A percentile compares a stretch with the other conserved stretches of the same genome.
Evolutionary conservation across 805 yeast genomes (phyloP).

Genomic region (Pichia exigua): DNA sequence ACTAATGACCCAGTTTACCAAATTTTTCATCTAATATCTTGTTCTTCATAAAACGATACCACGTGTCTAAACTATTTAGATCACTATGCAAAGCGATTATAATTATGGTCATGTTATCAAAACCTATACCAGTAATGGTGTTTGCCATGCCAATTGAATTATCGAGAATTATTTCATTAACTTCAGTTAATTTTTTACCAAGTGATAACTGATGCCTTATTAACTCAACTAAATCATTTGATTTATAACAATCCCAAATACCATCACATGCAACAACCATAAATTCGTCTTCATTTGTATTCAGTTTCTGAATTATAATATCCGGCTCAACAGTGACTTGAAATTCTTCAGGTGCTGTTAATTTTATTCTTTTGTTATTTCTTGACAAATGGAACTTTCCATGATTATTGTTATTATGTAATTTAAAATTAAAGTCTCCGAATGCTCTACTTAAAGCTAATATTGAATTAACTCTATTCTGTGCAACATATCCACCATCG

Average conservation of each 20-base stretch:
- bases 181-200: constrained; percentile 52
- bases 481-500: constrained; percentile 55
- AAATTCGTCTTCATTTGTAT: constrained; percentile 59
- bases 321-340: constrained; percentile 80
- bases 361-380: constrained; percentile 20
- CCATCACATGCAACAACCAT: constrained; percentile 76
- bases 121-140: constrained; percentile 70
- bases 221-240: constrained; percentile 42
- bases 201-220: constrained; percentile 50
- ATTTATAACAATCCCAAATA: constrained; percentile 67
- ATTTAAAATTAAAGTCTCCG: constrained; percentile 58
- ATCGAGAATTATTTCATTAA: constrained; percentile 52
- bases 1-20: constrained; percentile 19
- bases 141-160: constrained; percentile 65
- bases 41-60: constrained; percentile 50
- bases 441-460: constrained; percentile 51
- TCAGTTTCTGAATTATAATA: constrained; percentile 45
- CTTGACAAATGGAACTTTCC: constrained; percentile 17
- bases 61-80: constrained; percentile 34
- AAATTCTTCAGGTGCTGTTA: constrained; percentile 56
- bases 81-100: constrained; percentile 52
- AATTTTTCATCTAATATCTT: constrained; percentile 30
- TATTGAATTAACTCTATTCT: constrained; percentile 53
- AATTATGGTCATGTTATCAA: constrained; percentile 75
- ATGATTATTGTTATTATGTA: constrained; percentile 23